phyloP scores from a whole-genome alignment of 2,329 filamentous ascomycete genomes.

The Penicillium sp. region DNA sequence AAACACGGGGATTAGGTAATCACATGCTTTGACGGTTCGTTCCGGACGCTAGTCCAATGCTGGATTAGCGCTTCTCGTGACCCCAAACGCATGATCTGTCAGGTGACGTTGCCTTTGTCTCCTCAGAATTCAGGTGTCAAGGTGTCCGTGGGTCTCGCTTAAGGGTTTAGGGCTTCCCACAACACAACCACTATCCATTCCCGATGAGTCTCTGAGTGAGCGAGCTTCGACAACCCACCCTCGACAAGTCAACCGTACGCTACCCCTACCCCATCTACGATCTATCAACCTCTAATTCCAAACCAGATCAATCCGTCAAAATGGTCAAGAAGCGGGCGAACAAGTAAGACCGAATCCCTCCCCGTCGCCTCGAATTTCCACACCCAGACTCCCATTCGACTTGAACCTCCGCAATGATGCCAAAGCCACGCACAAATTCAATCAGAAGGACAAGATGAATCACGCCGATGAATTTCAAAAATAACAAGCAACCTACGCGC shows the following conservation, averaged over 20 bases:
- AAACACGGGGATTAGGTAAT: conserved; percentile 24
- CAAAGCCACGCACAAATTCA: conserved; percentile 12
- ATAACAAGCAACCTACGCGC: conserved; percentile 8
- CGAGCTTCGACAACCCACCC: conserved; percentile 41
- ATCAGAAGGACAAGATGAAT: not conserved
- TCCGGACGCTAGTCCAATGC: conserved; percentile 21
- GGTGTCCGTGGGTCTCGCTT: conserved; percentile 35
- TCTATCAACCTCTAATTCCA: conserved; percentile 18
- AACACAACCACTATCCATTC: conserved; percentile 38
- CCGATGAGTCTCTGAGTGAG: conserved; percentile 33
- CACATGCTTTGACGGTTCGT: conserved; percentile 14
- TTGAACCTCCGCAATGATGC: conserved; percentile 28
- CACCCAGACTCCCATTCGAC: conserved; percentile 26
- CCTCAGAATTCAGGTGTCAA: conserved; percentile 13
- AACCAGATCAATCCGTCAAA: conserved; percentile 54
- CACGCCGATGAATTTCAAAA: not conserved
- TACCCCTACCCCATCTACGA: conserved; percentile 24
- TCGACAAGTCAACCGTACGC: conserved; percentile 43
- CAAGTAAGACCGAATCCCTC: conserved; percentile 57
- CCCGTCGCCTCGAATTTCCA: conserved; percentile 15
- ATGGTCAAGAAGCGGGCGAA: conserved; percentile 77
- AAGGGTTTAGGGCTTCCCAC: conserved; percentile 43
- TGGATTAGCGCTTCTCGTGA: conserved; percentile 9
- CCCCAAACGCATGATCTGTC: conserved; percentile 13
- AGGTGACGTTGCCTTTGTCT: not conserved